These are phyloP conservation scores for Fusarium staphyleae DNA, from an alignment of 2,329 filamentous ascomycete species.

Conservation along the genomic window DNA sequence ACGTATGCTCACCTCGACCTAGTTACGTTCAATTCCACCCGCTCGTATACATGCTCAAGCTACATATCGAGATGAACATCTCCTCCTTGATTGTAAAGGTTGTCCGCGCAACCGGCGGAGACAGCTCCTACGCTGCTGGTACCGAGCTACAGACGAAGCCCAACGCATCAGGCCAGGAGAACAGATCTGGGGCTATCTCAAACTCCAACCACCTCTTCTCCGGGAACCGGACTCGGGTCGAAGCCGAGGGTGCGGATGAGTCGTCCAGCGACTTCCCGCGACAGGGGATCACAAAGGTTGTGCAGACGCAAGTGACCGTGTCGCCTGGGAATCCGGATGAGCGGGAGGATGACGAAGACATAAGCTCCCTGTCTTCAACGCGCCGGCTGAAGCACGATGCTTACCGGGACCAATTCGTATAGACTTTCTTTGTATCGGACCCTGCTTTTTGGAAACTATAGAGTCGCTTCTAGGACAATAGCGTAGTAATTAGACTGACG, in stretches of 20 bases:
- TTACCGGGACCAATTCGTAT: too few relatives aligned
- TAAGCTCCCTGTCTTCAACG: slow-evolving; percentile 35
- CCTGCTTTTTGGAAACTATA: too few relatives aligned
- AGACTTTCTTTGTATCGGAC: too few relatives aligned
- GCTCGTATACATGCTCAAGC: slow-evolving; percentile 38
- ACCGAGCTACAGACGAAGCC: slow-evolving; percentile 32
- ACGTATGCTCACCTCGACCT: not conserved
- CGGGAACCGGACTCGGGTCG: too few relatives aligned
- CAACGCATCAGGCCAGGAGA: slow-evolving; percentile 1
- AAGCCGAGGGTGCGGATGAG: too few relatives aligned
- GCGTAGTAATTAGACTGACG: too few relatives aligned
- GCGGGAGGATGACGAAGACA: slow-evolving; percentile 24
- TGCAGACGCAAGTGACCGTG: slow-evolving; percentile 33
- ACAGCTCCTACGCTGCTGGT: slow-evolving; percentile 24
- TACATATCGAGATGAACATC: slow-evolving; percentile 40
- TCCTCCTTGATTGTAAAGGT: slow-evolving; percentile 34
- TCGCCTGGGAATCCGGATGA: slow-evolving; percentile 6
- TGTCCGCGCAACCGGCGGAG: slow-evolving; percentile 35
- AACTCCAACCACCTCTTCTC: slow-evolving; percentile 3
- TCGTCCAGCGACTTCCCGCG: too few relatives aligned
- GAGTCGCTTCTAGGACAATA: too few relatives aligned
- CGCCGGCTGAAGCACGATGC: slow-evolving; percentile 21
- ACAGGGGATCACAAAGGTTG: slow-evolving; percentile 34
- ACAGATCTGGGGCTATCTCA: not conserved
- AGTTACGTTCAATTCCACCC: slow-evolving; percentile 40